These are phyloP conservation scores for Magnusiomyces paraingens DNA, from an alignment of 1,139 yeast species.

Conservation along the genomic window DNA sequence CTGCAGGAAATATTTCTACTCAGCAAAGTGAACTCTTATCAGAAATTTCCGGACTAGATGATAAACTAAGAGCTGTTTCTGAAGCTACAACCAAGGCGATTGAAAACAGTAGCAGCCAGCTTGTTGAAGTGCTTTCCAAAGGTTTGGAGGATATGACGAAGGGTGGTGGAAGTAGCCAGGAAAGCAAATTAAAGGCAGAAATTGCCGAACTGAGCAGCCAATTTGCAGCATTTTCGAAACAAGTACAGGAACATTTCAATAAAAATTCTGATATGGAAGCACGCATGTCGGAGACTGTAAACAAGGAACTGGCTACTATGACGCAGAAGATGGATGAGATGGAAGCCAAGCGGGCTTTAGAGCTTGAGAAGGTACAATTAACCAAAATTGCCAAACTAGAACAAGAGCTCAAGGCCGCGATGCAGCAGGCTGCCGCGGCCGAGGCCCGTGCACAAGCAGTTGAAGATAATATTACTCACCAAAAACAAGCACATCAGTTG, in stretches of 20 bases:
- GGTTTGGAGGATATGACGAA: no score
- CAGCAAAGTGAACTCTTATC: no score
- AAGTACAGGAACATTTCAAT: neutral
- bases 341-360: neutral
- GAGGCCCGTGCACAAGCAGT: conserved; percentile 6
- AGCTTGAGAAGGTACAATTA: conserved; percentile 7
- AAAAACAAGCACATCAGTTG: conserved; percentile 5
- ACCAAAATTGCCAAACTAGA: conserved; percentile 6
- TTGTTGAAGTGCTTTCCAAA: no score
- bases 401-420: neutral
- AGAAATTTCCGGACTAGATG: no score
- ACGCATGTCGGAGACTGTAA: neutral
- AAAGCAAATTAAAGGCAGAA: neutral
- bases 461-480: conserved; percentile 10
- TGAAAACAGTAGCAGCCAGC: no score
- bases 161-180: neutral
- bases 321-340: conserved; percentile 5
- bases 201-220: neutral
- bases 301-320: conserved; percentile 3
- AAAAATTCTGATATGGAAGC: neutral
- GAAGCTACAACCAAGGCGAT: no score
- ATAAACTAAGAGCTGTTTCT: no score
- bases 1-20: no score
- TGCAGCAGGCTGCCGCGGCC: conserved; percentile 11
- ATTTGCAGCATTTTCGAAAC: neutral